These are phyloP conservation scores for Quercus engelmannii DNA, from an alignment of 306 rosid species.

Conservation along the genomic window DNA sequence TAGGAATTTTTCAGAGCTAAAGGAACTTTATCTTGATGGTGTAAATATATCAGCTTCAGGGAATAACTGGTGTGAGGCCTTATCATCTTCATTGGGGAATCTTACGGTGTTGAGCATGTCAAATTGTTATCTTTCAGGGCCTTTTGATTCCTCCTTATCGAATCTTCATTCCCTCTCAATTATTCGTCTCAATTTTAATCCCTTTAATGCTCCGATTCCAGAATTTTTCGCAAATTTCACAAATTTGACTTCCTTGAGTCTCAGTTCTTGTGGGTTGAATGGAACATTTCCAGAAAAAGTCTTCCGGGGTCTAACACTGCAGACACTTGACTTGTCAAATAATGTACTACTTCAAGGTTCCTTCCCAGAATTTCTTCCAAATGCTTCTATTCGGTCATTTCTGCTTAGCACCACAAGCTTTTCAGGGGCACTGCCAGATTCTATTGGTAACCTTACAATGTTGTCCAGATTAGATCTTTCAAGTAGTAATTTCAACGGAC, in stretches of 20 bases:
- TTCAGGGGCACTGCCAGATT: slow-evolving; percentile 17
- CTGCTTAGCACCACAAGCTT: neutral
- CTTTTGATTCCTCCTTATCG: neutral
- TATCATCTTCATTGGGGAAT: neutral
- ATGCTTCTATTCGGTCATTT: slow-evolving; percentile 3
- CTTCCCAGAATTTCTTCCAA: neutral
- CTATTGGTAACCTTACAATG: slow-evolving; percentile 12
- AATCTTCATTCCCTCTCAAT: neutral
- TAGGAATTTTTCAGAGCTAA: neutral
- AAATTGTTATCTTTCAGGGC: neutral
- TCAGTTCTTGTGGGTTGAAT: neutral
- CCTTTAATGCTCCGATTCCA: neutral
- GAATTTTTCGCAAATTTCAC: neutral
- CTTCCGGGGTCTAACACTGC: slow-evolving; percentile 12
- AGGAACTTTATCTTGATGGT: neutral
- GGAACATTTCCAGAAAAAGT: slow-evolving; percentile 2
- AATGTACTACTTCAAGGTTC: no score
- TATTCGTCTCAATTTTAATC: neutral
- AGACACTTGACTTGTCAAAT: neutral
- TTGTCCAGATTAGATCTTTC: slow-evolving; percentile 20
- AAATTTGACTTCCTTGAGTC: neutral
- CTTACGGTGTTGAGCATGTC: slow-evolving; percentile 1
- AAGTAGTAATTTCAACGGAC: slow-evolving; percentile 9
- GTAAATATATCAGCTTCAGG: neutral
- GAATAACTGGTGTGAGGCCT: neutral